Percentiles rank a stretch among this genome's conserved stretches.
phyloP scores from a whole-genome alignment of 1,284 basidiomycete genomes.

The Pyrrhoderma noxium region DNA sequence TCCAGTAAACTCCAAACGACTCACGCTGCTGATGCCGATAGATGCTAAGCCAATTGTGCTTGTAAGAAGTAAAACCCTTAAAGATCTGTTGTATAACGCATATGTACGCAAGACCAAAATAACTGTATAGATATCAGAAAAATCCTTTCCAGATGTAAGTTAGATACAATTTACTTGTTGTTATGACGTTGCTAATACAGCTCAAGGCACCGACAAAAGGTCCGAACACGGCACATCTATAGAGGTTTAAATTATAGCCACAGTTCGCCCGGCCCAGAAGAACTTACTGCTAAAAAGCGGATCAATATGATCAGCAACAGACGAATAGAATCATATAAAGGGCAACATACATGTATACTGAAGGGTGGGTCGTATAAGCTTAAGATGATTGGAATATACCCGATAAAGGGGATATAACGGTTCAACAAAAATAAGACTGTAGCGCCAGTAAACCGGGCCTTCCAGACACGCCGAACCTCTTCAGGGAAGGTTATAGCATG shows the following conservation, averaged over 20 bases:
- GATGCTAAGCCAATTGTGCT: conserved; percentile 6
- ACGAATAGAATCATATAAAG: neutral
- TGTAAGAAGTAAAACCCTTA: conserved; percentile 14
- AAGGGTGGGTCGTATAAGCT: conserved; percentile 13
- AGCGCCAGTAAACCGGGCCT: conserved; percentile 12
- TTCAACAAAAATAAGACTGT: conserved; percentile 15
- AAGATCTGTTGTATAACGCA: conserved; percentile 10
- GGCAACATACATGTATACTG: conserved; percentile 10
- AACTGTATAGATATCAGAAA: conserved; percentile 1
- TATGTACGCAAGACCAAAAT: conserved; percentile 16
- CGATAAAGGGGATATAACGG: conserved; percentile 16
- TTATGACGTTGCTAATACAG: conserved; percentile 13
- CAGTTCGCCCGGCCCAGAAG: neutral
- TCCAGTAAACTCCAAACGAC: neutral
- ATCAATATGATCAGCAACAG: neutral
- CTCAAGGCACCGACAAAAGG: conserved; percentile 15
- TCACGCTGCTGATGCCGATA: conserved; percentile 9
- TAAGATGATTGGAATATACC: conserved; percentile 12
- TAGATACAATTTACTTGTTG: conserved; percentile 2
- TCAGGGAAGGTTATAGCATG: conserved; percentile 11
- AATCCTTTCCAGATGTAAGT: neutral
- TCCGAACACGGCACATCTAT: conserved; percentile 14
- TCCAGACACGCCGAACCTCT: conserved; percentile 15
- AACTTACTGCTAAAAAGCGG: conserved; percentile 1
- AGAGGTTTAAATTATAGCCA: neutral